Percentiles rank a stretch among this genome's conserved stretches.
Conservation (phyloP, 1,284 basidiomycete species). For the Pterulicium gracile region DNA sequence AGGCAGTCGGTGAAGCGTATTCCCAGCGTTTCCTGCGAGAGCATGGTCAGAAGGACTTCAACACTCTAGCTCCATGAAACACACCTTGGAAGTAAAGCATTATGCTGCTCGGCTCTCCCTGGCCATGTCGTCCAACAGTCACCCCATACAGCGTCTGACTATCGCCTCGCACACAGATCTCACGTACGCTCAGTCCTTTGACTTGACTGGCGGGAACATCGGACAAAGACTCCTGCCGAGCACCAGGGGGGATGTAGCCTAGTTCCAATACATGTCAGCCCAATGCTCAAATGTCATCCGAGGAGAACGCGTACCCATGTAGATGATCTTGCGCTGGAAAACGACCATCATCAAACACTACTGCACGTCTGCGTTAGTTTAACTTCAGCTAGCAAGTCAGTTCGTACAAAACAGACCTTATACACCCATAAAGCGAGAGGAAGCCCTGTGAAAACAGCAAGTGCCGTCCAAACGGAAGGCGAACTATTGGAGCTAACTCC, state of each 20-base stretch:
- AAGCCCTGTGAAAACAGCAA: constrained; percentile 25
- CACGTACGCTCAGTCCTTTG: constrained; percentile 16
- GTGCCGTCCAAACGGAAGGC: constrained; percentile 19
- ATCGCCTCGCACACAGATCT: constrained; percentile 18
- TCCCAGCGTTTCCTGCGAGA: constrained; percentile 36
- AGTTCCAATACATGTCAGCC: constrained; percentile 1
- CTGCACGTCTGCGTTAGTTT: neutral
- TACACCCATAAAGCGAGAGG: constrained; percentile 32
- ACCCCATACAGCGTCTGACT: constrained; percentile 18
- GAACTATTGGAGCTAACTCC: too few relatives aligned
- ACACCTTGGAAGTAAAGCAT: constrained; percentile 30
- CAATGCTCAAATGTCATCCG: neutral
- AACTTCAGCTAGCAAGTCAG: neutral
- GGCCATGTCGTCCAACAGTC: constrained; percentile 10
- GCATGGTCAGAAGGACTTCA: neutral
- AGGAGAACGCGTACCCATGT: constrained; percentile 33
- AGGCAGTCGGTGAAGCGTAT: constrained; percentile 34
- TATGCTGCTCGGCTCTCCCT: constrained; percentile 14
- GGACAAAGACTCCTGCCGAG: constrained; percentile 24
- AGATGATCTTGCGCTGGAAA: constrained; percentile 41
- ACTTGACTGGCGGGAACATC: constrained; percentile 13
- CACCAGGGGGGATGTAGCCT: constrained; percentile 35
- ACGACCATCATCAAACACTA: constrained; percentile 38
- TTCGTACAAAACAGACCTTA: constrained; percentile 19
- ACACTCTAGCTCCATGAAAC: neutral